These are phyloP conservation scores for Fraxinus paxiana DNA, from an alignment of 305 asterid species.

Conservation along the genomic window DNA sequence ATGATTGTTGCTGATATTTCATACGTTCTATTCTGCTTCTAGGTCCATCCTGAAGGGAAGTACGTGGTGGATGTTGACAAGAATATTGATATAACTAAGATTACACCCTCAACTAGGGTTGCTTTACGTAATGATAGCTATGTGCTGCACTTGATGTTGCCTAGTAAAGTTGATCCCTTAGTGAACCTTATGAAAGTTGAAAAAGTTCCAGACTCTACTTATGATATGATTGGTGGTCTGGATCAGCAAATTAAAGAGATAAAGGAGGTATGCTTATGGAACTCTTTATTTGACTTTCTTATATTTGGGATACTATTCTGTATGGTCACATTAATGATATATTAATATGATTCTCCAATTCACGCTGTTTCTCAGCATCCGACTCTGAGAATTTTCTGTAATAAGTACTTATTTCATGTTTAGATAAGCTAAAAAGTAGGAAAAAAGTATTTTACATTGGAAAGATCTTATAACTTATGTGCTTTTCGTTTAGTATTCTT, in stretches of 20 bases:
- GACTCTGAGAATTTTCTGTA: neutral
- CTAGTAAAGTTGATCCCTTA: constrained; percentile 93
- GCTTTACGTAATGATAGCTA: constrained; percentile 96
- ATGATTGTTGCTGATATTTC: constrained; percentile 10
- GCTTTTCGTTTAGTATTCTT: neutral
- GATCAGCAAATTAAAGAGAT: constrained; percentile 98
- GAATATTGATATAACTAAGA: constrained; percentile 84
- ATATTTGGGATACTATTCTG: neutral
- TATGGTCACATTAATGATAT: neutral
- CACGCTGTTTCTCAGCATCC: neutral
- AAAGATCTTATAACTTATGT: neutral
- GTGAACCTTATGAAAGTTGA: constrained; percentile 99
- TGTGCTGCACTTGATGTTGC: constrained; percentile 87
- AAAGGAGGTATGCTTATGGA: constrained; percentile 57
- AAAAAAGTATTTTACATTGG: neutral
- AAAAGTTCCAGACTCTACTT: constrained; percentile 95
- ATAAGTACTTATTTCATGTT: neutral
- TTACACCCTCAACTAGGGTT: constrained; percentile 92
- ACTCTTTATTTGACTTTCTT: neutral
- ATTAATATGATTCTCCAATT: neutral
- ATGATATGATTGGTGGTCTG: constrained; percentile 99
- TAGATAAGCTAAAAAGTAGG: neutral
- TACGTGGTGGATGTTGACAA: constrained; percentile 93
- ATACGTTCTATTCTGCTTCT: constrained; percentile 17
- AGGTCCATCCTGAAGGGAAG: constrained; percentile 98